phyloP scores from a whole-genome alignment of 441 rosid species.

The Dalechampia spathulata region DNA sequence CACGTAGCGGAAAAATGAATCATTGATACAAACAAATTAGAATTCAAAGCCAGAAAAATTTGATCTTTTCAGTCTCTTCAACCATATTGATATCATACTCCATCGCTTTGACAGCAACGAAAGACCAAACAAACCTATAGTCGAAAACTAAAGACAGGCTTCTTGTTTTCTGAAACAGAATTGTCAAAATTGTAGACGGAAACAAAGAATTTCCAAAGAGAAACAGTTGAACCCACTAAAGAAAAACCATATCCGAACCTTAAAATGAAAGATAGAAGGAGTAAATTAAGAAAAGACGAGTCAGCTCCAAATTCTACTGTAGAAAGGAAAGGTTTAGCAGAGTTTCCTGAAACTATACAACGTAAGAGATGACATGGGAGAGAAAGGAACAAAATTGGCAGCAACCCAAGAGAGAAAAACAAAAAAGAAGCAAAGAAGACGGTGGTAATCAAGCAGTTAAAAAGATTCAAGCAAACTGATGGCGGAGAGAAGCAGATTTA shows the following conservation, averaged over 20 bases:
- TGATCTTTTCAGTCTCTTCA: constrained; percentile 2
- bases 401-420: neutral
- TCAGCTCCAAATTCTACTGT: neutral
- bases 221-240: constrained; percentile 3
- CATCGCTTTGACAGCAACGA: too few relatives aligned
- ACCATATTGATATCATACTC: too few relatives aligned
- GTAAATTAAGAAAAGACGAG: too few relatives aligned
- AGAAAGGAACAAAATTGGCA: neutral
- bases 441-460: neutral
- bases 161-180: neutral
- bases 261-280: neutral
- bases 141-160: too few relatives aligned
- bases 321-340: neutral
- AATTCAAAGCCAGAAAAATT: constrained; percentile 4
- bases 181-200: constrained; percentile 7
- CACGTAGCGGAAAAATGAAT: constrained; percentile 3
- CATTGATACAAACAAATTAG: constrained; percentile 11
- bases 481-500: constrained; percentile 52
- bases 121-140: too few relatives aligned
- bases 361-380: neutral
- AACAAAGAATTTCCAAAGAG: neutral
- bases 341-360: neutral
- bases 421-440: neutral
- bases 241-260: neutral
- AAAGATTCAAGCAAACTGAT: constrained; percentile 41